These are phyloP conservation scores for Vanrija pseudolonga DNA, from an alignment of 1,284 basidiomycete species.

Conservation along the genomic window DNA sequence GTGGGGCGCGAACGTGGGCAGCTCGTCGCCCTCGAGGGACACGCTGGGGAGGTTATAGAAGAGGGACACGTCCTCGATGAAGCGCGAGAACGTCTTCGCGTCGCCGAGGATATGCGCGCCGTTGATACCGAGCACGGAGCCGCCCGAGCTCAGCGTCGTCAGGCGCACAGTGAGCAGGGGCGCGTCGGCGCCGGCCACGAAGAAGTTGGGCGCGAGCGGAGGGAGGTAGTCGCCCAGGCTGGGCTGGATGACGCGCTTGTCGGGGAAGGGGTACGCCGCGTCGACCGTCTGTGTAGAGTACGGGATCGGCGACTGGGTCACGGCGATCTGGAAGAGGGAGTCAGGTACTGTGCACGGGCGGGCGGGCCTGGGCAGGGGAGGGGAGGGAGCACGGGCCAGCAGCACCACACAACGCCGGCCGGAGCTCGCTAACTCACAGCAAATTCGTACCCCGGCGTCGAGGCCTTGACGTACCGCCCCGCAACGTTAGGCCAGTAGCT, in stretches of 20 bases:
- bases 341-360: neutral
- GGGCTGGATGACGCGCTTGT: conserved; percentile 19
- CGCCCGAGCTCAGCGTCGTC: conserved; percentile 12
- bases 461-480: conserved; percentile 20
- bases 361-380: too few relatives aligned
- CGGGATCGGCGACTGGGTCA: conserved; percentile 27
- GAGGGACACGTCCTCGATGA: conserved; percentile 21
- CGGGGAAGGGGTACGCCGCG: conserved; percentile 10
- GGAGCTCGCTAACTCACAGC: conserved; percentile 18
- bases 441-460: conserved; percentile 11
- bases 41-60: conserved; percentile 21
- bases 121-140: conserved; percentile 22
- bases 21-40: conserved; percentile 16
- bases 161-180: conserved; percentile 21
- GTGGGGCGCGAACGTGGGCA: conserved; percentile 19
- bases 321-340: conserved; percentile 16
- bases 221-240: conserved; percentile 16
- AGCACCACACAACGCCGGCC: neutral
- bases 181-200: conserved; percentile 15
- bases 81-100: conserved; percentile 15
- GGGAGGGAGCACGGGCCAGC: neutral
- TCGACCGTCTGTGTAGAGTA: conserved; percentile 20
- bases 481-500: conserved; percentile 21
- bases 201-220: conserved; percentile 12
- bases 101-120: conserved; percentile 27